These are phyloP conservation scores for Backusella australiensis DNA, from an alignment of 192 early-diverging fungal species.

Conservation along the genomic window DNA sequence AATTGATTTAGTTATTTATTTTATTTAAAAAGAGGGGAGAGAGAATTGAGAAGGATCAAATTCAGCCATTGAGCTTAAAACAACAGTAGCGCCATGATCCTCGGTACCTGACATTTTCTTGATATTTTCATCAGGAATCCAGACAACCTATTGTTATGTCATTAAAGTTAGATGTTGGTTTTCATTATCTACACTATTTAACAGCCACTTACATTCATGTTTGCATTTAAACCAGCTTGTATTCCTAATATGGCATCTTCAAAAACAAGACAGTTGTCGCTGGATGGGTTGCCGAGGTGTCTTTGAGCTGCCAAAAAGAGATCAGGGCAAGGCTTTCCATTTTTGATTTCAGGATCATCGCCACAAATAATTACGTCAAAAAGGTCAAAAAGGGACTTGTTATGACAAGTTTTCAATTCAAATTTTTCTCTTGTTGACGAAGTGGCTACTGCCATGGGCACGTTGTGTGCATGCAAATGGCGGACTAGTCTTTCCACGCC, in stretches of 20 bases:
- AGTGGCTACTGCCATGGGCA: conserved; percentile 87
- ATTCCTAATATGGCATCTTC: conserved; percentile 88
- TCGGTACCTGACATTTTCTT: conserved; percentile 39
- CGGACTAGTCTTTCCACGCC: conserved; percentile 66
- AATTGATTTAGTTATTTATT: not conserved
- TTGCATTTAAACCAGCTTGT: conserved; percentile 75
- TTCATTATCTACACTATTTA: not conserved
- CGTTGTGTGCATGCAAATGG: conserved; percentile 66
- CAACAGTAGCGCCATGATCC: conserved; percentile 52
- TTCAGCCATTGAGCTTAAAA: conserved; percentile 58
- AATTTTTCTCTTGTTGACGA: conserved; percentile 78
- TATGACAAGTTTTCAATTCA: conserved; percentile 66
- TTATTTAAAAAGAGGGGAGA: not conserved
- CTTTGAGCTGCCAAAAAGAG: conserved; percentile 78
- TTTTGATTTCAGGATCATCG: conserved; percentile 75
- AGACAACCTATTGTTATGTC: conserved; percentile 53
- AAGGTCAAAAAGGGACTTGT: conserved; percentile 70
- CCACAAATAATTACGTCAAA: conserved; percentile 88
- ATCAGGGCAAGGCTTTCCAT: conserved; percentile 91
- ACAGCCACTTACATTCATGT: conserved; percentile 59
- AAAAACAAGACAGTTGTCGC: conserved; percentile 82
- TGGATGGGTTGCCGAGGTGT: conserved; percentile 46
- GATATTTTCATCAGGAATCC: conserved; percentile 82
- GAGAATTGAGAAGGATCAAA: conserved; percentile 55
- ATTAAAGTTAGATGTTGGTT: not conserved